phyloP scores from a whole-genome alignment of 495 filamentous ascomycete species.

The Penicillium malachiteum region DNA sequence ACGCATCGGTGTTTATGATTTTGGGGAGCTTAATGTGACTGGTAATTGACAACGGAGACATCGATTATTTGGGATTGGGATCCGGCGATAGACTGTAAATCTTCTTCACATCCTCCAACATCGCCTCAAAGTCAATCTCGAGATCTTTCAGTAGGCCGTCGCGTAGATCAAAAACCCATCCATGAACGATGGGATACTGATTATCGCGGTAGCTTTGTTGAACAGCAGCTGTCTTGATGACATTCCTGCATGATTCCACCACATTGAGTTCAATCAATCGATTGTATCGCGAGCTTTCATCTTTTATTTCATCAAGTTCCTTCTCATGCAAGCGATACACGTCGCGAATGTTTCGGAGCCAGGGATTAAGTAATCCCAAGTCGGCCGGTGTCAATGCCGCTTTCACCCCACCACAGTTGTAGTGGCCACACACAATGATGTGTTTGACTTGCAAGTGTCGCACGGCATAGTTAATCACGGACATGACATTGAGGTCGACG shows the following conservation, averaged over 20 bases:
- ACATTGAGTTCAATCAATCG: slow-evolving; percentile 69
- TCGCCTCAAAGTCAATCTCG: slow-evolving; percentile 36
- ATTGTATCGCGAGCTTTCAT: slow-evolving; percentile 42
- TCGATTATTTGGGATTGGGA: not conserved
- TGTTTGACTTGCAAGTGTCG: slow-evolving; percentile 70
- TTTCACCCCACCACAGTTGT: slow-evolving; percentile 71
- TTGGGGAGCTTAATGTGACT: not conserved
- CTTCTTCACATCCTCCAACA: slow-evolving; percentile 31
- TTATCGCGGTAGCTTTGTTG: slow-evolving; percentile 62
- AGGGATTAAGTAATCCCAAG: slow-evolving; percentile 73
- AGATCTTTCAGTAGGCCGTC: slow-evolving; percentile 57
- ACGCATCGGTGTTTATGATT: not conserved
- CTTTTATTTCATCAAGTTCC: slow-evolving; percentile 49
- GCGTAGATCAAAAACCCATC: slow-evolving; percentile 62
- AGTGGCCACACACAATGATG: slow-evolving; percentile 81
- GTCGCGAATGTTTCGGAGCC: slow-evolving; percentile 69
- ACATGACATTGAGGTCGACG: slow-evolving; percentile 67
- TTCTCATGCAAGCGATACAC: slow-evolving; percentile 51
- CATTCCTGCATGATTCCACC: slow-evolving; percentile 55
- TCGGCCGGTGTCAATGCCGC: slow-evolving; percentile 62
- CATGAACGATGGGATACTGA: slow-evolving; percentile 67
- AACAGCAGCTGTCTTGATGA: slow-evolving; percentile 59
- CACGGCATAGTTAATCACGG: slow-evolving; percentile 81
- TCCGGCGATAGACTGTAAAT: slow-evolving; percentile 27
- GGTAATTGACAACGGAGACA: not conserved